Percentiles rank a stretch among this genome's conserved stretches.
These are phyloP conservation scores for Acanthamoeba lenticulata DNA, from an alignment of 208 protist genomes.

Conservation along the genomic window DNA sequence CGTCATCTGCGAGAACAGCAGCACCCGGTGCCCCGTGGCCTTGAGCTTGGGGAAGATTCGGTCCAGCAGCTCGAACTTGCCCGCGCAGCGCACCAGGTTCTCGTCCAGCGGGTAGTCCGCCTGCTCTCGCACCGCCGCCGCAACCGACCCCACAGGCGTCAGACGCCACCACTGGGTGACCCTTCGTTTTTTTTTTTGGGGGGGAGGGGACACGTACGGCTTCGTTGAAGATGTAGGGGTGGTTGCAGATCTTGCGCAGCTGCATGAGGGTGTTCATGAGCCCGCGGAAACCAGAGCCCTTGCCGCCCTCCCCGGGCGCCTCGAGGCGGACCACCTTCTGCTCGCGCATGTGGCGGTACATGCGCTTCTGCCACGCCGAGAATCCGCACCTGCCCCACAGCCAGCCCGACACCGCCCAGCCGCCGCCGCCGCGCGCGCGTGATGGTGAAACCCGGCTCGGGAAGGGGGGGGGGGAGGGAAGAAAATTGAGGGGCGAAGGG, in stretches of 20 bases:
- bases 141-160: constrained; percentile 71
- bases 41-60: constrained; percentile 82
- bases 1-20: constrained; percentile 86
- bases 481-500: constrained; percentile 83
- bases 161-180: constrained; percentile 83
- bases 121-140: too few relatives aligned
- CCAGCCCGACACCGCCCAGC: constrained; percentile 90
- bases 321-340: neutral
- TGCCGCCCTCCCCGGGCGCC: neutral
- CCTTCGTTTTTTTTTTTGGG: neutral
- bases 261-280: constrained; percentile 96
- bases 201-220: too few relatives aligned
- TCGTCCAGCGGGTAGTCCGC: too few relatives aligned
- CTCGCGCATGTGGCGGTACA: constrained; percentile 5
- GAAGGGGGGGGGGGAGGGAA: constrained; percentile 39
- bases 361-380: constrained; percentile 8
- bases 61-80: constrained; percentile 87
- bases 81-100: neutral
- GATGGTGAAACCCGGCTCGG: constrained; percentile 87
- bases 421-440: constrained; percentile 89
- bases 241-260: constrained; percentile 98
- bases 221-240: constrained; percentile 95
- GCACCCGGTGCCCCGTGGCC: constrained; percentile 74
- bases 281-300: constrained; percentile 80
- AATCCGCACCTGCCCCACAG: constrained; percentile 4